These are phyloP conservation scores for Coemansia sp. DNA, from an alignment of 192 early-diverging fungal genomes.

Conservation along the genomic window DNA sequence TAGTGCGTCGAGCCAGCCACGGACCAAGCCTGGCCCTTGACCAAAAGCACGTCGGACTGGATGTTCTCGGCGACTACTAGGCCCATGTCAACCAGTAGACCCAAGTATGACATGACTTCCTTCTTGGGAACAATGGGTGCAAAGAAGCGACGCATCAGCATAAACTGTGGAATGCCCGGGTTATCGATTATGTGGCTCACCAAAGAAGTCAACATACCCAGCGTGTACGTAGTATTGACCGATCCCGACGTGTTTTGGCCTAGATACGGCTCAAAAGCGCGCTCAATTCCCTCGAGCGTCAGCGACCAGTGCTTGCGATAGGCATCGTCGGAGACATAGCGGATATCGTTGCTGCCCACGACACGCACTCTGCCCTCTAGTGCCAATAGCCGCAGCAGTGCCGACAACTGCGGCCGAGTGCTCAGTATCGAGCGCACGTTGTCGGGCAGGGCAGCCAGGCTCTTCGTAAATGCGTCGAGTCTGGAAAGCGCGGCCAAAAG, in stretches of 20 bases:
- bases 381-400: slow-evolving; percentile 8
- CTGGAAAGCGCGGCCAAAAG: slow-evolving; percentile 5
- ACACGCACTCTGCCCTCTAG: slow-evolving; percentile 2
- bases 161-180: slow-evolving; percentile 33
- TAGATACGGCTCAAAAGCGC: slow-evolving; percentile 19
- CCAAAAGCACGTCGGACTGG: background rate
- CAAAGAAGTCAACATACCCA: slow-evolving; percentile 23
- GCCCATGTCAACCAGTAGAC: slow-evolving; percentile 17
- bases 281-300: background rate
- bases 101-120: slow-evolving; percentile 30
- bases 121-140: slow-evolving; percentile 28
- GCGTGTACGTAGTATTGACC: slow-evolving; percentile 12
- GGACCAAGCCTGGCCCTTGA: background rate
- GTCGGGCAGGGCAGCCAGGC: background rate
- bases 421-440: background rate
- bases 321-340: slow-evolving; percentile 25
- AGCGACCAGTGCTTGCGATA: slow-evolving; percentile 30
- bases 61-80: slow-evolving; percentile 15
- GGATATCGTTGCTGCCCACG: slow-evolving; percentile 35
- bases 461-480: background rate
- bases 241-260: slow-evolving; percentile 36
- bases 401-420: background rate
- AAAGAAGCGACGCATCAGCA: slow-evolving; percentile 34
- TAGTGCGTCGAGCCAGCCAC: slow-evolving; percentile 21
- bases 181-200: slow-evolving; percentile 24